Evolutionary conservation across 371 early-diverging fungal species (phyloP).

Genomic region (Rhizopus sp.): DNA sequence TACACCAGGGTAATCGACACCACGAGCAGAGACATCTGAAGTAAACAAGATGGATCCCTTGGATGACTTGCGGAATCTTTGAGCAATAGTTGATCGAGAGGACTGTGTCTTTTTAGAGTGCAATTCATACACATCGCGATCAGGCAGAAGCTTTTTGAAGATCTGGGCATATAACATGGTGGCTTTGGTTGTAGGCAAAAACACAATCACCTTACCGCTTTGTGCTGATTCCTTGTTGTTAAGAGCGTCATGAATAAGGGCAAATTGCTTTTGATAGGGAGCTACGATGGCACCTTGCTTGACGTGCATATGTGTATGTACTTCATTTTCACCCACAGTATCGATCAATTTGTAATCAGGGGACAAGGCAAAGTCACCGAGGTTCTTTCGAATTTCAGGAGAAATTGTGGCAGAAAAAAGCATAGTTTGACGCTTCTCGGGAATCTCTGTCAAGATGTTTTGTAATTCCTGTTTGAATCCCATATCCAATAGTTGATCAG

Average conservation of each 20-base stretch:
- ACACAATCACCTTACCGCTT: constrained; percentile 86
- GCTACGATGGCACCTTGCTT: constrained; percentile 76
- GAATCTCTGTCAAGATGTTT: constrained; percentile 76
- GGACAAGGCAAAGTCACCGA: constrained; percentile 75
- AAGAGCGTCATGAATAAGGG: constrained; percentile 64
- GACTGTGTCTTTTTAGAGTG: constrained; percentile 82
- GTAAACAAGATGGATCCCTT: constrained; percentile 85
- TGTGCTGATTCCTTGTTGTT: constrained; percentile 53
- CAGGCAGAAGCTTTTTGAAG: constrained; percentile 50
- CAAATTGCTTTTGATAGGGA: constrained; percentile 65
- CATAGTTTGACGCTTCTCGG: constrained; percentile 90
- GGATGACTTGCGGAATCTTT: constrained; percentile 71
- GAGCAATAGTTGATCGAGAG: constrained; percentile 72
- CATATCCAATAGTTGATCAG: constrained; percentile 97
- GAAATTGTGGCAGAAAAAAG: constrained; percentile 98
- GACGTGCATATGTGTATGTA: constrained; percentile 72
- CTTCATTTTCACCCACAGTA: constrained; percentile 85
- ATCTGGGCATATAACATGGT: constrained; percentile 76
- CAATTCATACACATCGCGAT: constrained; percentile 61
- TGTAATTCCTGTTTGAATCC: constrained; percentile 96
- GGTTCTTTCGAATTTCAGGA: constrained; percentile 64
- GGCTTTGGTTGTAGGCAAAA: constrained; percentile 82
- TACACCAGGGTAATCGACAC: constrained; percentile 98
- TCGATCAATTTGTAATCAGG: constrained; percentile 77
- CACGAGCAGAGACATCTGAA: constrained; percentile 99